Conservation (phyloP, 1,284 basidiomycete genomes). For the Ustilago trichophora region DNA sequence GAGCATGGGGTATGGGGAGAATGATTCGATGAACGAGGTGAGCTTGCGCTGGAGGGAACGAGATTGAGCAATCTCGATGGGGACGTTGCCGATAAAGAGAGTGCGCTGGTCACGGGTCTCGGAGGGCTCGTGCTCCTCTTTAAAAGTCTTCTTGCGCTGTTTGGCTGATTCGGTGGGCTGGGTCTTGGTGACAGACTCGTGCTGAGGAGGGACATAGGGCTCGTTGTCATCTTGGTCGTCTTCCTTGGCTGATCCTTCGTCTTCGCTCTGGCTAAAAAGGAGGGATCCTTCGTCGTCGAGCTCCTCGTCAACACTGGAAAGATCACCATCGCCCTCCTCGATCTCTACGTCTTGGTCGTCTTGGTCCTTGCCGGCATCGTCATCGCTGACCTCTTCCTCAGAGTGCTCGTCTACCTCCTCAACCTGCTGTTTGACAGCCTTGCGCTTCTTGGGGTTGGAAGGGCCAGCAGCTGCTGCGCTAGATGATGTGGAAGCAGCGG, state of each 20-base stretch:
- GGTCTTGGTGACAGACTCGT: slow-evolving; percentile 65
- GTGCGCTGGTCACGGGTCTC: slow-evolving; percentile 77
- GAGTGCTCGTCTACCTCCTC: slow-evolving; percentile 12
- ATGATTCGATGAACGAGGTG: slow-evolving; percentile 63
- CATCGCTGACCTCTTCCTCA: slow-evolving; percentile 6
- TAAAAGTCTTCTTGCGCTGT: slow-evolving; percentile 49
- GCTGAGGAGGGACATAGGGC: slow-evolving; percentile 62
- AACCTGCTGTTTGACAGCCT: slow-evolving; percentile 9
- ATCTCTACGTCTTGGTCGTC: slow-evolving; percentile 36
- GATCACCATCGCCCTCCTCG: slow-evolving; percentile 39
- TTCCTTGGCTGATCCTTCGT: slow-evolving; percentile 16
- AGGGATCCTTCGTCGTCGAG: slow-evolving; percentile 34
- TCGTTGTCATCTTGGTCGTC: slow-evolving; percentile 31
- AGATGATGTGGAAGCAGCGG: background rate
- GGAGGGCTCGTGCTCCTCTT: slow-evolving; percentile 45
- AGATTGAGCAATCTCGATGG: slow-evolving; percentile 77
- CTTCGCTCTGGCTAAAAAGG: slow-evolving; percentile 31
- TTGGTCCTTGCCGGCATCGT: slow-evolving; percentile 8
- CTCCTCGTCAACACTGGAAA: slow-evolving; percentile 30
- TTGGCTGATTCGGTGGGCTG: slow-evolving; percentile 28
- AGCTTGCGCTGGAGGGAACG: slow-evolving; percentile 64
- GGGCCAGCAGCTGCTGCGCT: slow-evolving; percentile 8
- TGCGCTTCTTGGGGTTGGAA: slow-evolving; percentile 36
- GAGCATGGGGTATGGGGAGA: slow-evolving; percentile 54
- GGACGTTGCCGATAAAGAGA: slow-evolving; percentile 91